Base-by-base conservation (phyloP, 805 yeast species). In the Nakazawaea ishiwadae region DNA sequence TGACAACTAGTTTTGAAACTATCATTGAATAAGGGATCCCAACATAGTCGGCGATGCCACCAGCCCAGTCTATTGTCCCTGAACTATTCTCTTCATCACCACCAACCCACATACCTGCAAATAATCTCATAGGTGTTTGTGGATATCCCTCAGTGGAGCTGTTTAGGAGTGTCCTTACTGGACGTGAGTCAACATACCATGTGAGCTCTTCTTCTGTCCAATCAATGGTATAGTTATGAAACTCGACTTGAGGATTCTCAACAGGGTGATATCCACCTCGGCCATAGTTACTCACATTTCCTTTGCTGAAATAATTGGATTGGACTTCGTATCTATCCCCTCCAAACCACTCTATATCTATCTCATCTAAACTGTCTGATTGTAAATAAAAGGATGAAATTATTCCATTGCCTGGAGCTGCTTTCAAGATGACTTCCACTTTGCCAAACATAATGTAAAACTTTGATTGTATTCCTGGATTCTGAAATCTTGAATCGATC, bases 361-460 rank as follows among this genome's bases (percentile, higher is more conserved):
- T 79, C 63, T 90, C 97, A 62, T 90, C 97, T 48, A 82, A 67
- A 53, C 84, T 96, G 58, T 90, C 96, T 52, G 74, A 66, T 56
- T 87, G 95, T 41, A 89, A 69, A 49, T 81, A 86, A 50, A 89
- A 77, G 2, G 93, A 81, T 0, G 96, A 83, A 11, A 88, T 77
- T 31, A 90, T 71, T 47, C 96, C 96, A 15, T 60, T 62, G 19
- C 96, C 96, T 12, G 73, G 65, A 4, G 95, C 90, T 14, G 90
- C 84, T 57, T 81, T 72, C 46, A 84, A 58, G 1, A 68, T 69
- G 5, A 79, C 88, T 58, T 85, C 95, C 23, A 88, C 76, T 48
- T 79, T 79, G 44, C 97, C 97, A 60, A 81, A 90, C 93, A 89
- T 85, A 51, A 90, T 76, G 64, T 87, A 87, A 59, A 84, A 87